phyloP scores from a whole-genome alignment of 2,329 filamentous ascomycete genomes.

The Arthrinium puccinioides region DNA sequence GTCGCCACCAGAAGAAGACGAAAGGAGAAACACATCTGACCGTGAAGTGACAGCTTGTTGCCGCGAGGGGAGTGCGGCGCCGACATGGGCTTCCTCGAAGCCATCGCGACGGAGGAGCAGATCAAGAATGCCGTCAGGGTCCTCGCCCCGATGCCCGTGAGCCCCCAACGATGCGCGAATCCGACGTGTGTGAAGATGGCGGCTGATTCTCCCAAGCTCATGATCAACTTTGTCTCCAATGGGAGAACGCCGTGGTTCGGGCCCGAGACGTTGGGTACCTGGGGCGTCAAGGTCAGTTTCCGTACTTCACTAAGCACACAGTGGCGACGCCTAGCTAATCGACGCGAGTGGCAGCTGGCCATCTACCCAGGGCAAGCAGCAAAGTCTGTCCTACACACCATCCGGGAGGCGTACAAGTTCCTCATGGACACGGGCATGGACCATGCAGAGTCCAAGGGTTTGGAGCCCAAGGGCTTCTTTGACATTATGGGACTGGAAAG shows the following conservation, averaged over 20 bases:
- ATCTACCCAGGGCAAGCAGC: conserved; percentile 6
- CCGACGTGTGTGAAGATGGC: not conserved
- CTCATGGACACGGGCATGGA: conserved; percentile 5
- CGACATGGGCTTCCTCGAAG: conserved; percentile 7
- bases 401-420: conserved; percentile 3
- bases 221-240: conserved; percentile 5
- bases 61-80: conserved; percentile 4
- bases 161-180: too few relatives aligned
- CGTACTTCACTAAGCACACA: not conserved
- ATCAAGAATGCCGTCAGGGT: conserved; percentile 3
- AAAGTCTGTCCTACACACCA: conserved; percentile 4
- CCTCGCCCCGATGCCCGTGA: conserved; percentile 5
- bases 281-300: conserved; percentile 4
- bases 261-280: conserved; percentile 1
- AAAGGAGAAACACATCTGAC: too few relatives aligned
- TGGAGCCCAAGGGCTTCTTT: conserved; percentile 6
- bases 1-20: too few relatives aligned
- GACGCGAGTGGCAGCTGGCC: not conserved
- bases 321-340: not conserved
- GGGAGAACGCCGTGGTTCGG: conserved; percentile 7
- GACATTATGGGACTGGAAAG: conserved; percentile 5
- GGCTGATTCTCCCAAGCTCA: conserved; percentile 1
- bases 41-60: conserved; percentile 1
- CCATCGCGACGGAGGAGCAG: conserved; percentile 6
- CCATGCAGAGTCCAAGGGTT: conserved; percentile 3